A percentile compares a stretch with the other conserved stretches of the same genome.
phyloP scores from a whole-genome alignment of 2,329 filamentous ascomycete genomes.

The Boeremia lycopersici region DNA sequence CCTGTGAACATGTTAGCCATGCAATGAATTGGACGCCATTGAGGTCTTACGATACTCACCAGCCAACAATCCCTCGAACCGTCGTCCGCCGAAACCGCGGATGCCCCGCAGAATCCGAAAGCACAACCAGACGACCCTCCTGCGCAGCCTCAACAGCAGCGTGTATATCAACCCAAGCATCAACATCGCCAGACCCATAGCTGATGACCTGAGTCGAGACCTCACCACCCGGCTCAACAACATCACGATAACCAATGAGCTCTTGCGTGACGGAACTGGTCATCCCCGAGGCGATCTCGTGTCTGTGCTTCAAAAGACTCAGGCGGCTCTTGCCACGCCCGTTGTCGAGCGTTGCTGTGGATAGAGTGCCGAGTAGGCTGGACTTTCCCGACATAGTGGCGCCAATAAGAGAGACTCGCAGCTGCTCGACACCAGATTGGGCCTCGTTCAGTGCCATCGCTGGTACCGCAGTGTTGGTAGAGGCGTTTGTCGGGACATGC shows the following conservation, averaged over 20 bases:
- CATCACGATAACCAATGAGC: constrained; percentile 76
- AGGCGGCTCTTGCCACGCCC: constrained; percentile 88
- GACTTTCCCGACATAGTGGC: constrained; percentile 93
- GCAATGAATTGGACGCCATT: too few species aligned
- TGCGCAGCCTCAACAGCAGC: constrained; percentile 72
- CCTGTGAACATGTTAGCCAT: constrained; percentile 13
- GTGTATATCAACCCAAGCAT: constrained; percentile 95
- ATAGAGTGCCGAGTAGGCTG: constrained; percentile 84
- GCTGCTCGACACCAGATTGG: constrained; percentile 60
- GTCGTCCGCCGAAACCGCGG: constrained; percentile 88
- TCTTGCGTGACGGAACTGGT: constrained; percentile 96
- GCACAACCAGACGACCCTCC: constrained; percentile 77
- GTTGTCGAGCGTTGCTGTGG: constrained; percentile 87
- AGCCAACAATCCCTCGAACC: constrained; percentile 86
- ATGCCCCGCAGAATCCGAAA: constrained; percentile 91
- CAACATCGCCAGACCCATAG: constrained; percentile 83
- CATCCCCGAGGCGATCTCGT: constrained; percentile 88
- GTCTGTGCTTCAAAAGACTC: constrained; percentile 86
- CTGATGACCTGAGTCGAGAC: constrained; percentile 66
- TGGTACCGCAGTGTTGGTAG: neutral
- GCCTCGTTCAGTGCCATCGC: constrained; percentile 5
- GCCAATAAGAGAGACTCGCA: constrained; percentile 85
- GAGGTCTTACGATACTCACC: too few species aligned
- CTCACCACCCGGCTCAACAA: constrained; percentile 18
- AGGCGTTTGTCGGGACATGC: neutral